Evolutionary conservation across 169 alveolate genomes (phyloP).

Genomic region (Babesia caballi): DNA sequence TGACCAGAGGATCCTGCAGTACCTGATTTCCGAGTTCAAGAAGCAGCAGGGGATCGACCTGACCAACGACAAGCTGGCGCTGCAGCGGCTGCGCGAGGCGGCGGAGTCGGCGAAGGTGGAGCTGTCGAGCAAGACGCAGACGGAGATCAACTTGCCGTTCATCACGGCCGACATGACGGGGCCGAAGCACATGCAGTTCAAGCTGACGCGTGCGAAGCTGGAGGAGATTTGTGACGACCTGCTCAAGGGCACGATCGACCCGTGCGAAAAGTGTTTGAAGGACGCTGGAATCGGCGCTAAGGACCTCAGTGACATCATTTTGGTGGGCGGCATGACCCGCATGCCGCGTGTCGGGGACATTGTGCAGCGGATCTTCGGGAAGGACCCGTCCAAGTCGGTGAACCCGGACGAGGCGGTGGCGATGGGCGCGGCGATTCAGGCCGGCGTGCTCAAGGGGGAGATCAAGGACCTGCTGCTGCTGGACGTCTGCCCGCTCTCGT

Average conservation of each 20-base stretch:
- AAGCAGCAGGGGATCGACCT: slow-evolving; percentile 94
- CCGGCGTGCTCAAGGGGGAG: slow-evolving; percentile 96
- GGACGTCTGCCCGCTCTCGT: slow-evolving; percentile 94
- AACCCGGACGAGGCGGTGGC: slow-evolving; percentile 99
- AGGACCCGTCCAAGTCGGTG: slow-evolving; percentile 93
- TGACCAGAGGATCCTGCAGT: slow-evolving; percentile 91
- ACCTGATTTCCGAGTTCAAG: slow-evolving; percentile 93
- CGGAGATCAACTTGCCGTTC: slow-evolving; percentile 96
- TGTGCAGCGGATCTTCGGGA: slow-evolving; percentile 89
- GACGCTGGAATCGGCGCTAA: slow-evolving; percentile 91
- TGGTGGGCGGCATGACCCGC: slow-evolving; percentile 99
- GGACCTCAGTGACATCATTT: slow-evolving; percentile 93
- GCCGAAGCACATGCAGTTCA: slow-evolving; percentile 95
- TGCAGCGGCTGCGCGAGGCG: slow-evolving; percentile 96
- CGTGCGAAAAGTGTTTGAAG: slow-evolving; percentile 92
- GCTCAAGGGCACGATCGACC: slow-evolving; percentile 91
- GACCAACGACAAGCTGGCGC: slow-evolving; percentile 91
- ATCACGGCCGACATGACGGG: slow-evolving; percentile 98
- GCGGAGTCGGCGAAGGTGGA: slow-evolving; percentile 98
- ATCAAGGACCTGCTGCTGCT: slow-evolving; percentile 94
- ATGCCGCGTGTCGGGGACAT: slow-evolving; percentile 97
- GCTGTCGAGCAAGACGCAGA: slow-evolving; percentile 90
- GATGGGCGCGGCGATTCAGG: slow-evolving; percentile 99
- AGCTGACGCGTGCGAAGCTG: slow-evolving; percentile 93
- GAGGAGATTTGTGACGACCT: slow-evolving; percentile 89